A percentile compares a stretch with the other conserved stretches of the same genome.
These are phyloP conservation scores for Avena insularis DNA, from an alignment of 176 grass and related monocot genomes.

Conservation along the genomic window DNA sequence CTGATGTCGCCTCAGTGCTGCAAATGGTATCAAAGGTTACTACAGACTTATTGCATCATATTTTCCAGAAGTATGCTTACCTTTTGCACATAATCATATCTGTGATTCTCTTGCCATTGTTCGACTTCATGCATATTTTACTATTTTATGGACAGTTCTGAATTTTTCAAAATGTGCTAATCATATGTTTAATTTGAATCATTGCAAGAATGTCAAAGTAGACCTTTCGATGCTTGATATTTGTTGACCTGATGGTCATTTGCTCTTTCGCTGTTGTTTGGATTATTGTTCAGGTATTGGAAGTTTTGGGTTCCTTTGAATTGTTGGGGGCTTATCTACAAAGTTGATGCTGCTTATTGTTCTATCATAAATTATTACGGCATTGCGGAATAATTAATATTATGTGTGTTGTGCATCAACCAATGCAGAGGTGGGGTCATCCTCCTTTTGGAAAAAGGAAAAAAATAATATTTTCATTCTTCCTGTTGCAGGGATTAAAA, in stretches of 20 bases:
- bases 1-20: conserved; percentile 60
- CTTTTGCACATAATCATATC: not conserved
- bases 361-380: not conserved
- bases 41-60: conserved; percentile 24
- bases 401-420: too few relatives aligned
- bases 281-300: conserved; percentile 55
- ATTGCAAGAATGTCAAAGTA: not conserved
- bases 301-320: conserved; percentile 60
- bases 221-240: conserved; percentile 7
- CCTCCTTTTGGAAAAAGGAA: too few relatives aligned
- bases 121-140: not conserved
- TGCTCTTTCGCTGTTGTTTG: conserved; percentile 32
- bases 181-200: not conserved
- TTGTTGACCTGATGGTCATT: not conserved
- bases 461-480: too few relatives aligned
- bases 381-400: too few relatives aligned
- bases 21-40: conserved; percentile 71
- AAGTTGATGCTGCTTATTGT: conserved; percentile 57
- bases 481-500: too few relatives aligned
- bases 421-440: too few relatives aligned
- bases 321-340: conserved; percentile 58
- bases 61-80: not conserved
- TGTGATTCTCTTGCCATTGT: not conserved
- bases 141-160: not conserved
- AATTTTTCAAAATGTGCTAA: not conserved